These are phyloP conservation scores for Alternaria arbusti DNA, from an alignment of 2,329 filamentous ascomycete genomes.

Conservation along the genomic window DNA sequence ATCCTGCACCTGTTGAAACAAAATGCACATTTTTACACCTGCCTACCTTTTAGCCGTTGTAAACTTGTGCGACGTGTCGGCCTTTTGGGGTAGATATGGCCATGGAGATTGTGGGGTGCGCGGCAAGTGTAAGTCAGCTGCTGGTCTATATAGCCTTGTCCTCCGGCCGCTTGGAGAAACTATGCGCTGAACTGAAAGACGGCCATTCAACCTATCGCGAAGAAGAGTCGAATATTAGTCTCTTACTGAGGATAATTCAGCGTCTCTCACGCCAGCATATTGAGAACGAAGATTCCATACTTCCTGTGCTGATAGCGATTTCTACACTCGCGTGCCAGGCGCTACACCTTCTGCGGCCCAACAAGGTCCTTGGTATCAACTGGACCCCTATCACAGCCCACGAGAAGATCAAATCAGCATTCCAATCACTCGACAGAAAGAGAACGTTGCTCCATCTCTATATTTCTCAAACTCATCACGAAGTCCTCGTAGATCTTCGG, in stretches of 20 bases:
- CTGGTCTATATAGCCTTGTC: slow-evolving; percentile 1
- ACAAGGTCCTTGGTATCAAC: neutral
- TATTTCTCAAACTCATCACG: neutral
- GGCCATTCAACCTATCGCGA: neutral
- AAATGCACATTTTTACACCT: neutral
- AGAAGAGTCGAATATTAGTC: neutral
- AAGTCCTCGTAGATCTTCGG: neutral
- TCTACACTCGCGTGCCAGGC: neutral
- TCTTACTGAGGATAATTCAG: neutral
- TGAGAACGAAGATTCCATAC: neutral
- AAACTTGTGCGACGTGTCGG: neutral
- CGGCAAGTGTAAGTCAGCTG: slow-evolving; percentile 2
- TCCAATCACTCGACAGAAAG: neutral
- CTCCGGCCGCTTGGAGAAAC: neutral
- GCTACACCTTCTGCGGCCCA: neutral
- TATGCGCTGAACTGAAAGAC: neutral
- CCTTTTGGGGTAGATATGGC: neutral
- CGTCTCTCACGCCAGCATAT: neutral
- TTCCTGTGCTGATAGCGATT: slow-evolving; percentile 1
- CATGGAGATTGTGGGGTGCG: neutral
- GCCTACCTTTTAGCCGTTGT: neutral
- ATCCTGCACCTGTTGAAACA: neutral
- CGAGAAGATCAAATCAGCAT: neutral
- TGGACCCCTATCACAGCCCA: neutral
- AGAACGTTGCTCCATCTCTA: neutral